Evolutionary conservation across 2,329 filamentous ascomycete species (phyloP), one percentile per base, ranked within the genome.

Genomic region (Myotisia sp.): DNA sequence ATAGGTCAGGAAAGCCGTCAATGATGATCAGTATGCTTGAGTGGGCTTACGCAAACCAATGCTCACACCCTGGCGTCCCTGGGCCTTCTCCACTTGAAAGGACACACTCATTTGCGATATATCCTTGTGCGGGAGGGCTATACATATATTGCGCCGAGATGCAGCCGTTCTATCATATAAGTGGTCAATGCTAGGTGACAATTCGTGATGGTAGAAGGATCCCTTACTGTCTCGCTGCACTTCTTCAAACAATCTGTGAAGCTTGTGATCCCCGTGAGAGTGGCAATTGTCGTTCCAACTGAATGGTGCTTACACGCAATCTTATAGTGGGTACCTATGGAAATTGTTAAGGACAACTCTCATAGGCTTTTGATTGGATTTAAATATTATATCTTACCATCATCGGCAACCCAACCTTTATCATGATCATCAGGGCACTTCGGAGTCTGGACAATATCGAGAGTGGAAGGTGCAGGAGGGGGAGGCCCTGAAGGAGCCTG

Each of bases 221-320:
- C 7, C 20, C 17, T 12, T 10, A 32, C 29, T 21, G 29, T 32
- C 23, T 32, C 29, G 19, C 29, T 32, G 13, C 29, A 32, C 14
- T 32, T 32, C 12, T 32, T 32, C 29, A 32, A 19, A 22, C 29
- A 32, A 17, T 32, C 29, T n/a, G n/a, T 21, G 10, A 32, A 32
- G 18, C 3, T 21, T 8, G 29, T 18, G 16, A 32, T 12, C 5
- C 17, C 17, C 8, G 12, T 13, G 18, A 21, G 9, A 6, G 10
- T 32, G 2, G 4, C 29, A 12, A 32, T 2, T 22, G 20, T 8
- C 6, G 20, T 32, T 21, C 29, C 29, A 9, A 4, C 29, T 4
- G 29, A 6, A 21, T 32, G 29, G 13, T 19, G 23, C 8, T 20
- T 20, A 13, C 29, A 32, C 14, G n/a, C 17, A 14, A 32, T 32